Conservation (phyloP, 805 yeast genomes). For the Millerozyma acaciae region DNA sequence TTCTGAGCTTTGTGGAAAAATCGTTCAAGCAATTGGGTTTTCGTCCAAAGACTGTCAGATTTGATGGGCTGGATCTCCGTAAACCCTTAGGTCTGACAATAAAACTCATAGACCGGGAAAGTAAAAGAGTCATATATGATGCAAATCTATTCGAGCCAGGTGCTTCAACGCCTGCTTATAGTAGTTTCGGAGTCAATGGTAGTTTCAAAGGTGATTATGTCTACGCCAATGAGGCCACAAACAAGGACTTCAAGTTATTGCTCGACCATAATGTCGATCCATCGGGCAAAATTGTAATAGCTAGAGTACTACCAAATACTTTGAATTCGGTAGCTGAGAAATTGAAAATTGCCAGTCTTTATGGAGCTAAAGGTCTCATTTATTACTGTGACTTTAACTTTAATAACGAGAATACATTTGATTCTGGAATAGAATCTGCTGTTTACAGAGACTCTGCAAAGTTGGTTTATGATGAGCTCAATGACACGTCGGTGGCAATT, state of each 20-base stretch:
- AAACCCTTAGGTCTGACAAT: constrained; percentile 26
- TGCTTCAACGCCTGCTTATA: constrained; percentile 28
- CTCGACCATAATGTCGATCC: constrained; percentile 15
- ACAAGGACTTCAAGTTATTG: constrained; percentile 24
- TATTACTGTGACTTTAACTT: too few species aligned
- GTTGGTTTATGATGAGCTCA: constrained; percentile 1
- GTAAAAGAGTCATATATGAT: constrained; percentile 20
- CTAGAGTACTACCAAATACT: constrained; percentile 11
- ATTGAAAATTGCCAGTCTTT: constrained; percentile 19
- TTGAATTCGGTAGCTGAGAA: constrained; percentile 20
- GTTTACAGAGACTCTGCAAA: constrained; percentile 19
- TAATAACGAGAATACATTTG: constrained; percentile 11
- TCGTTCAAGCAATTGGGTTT: constrained; percentile 28
- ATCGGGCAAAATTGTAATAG: constrained; percentile 25
- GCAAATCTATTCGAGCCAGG: constrained; percentile 22
- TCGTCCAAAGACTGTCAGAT: constrained; percentile 14
- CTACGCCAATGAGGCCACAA: constrained; percentile 28
- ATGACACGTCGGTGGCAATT: constrained; percentile 9
- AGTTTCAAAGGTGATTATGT: constrained; percentile 21
- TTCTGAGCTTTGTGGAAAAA: constrained; percentile 21
- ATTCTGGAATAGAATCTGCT: constrained; percentile 9
- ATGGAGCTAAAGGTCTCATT: constrained; percentile 24
- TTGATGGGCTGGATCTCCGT: constrained; percentile 12
- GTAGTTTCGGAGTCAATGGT: constrained; percentile 25
- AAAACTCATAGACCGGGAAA: constrained; percentile 18